A percentile compares a stretch with the other conserved stretches of the same genome.
Conservation (phyloP, 2,329 filamentous ascomycete species). For the Talaromyces sp. region DNA sequence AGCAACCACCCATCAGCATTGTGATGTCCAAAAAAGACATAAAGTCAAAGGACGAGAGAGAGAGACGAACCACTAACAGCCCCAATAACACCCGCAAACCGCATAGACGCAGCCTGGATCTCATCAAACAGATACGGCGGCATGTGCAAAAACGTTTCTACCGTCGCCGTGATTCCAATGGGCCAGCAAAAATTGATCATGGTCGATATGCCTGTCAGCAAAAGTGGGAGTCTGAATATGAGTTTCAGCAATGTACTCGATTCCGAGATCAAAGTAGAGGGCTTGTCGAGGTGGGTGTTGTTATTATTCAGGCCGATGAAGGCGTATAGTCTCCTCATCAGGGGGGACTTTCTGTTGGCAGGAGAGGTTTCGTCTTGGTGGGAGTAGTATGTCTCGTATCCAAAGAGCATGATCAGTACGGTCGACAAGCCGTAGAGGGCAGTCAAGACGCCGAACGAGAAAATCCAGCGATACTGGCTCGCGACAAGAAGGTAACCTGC, state of each 20-base stretch:
- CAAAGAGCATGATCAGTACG: constrained; percentile 31
- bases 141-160: constrained; percentile 33
- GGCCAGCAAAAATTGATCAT: constrained; percentile 39
- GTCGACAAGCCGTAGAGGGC: constrained; percentile 37
- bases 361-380: constrained; percentile 8
- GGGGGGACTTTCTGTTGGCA: constrained; percentile 16
- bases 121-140: constrained; percentile 36
- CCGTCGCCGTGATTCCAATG: constrained; percentile 38
- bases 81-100: constrained; percentile 36
- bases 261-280: constrained; percentile 25
- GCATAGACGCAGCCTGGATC: constrained; percentile 35
- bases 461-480: constrained; percentile 28
- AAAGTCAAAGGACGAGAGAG: neutral
- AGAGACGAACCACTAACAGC: constrained; percentile 27
- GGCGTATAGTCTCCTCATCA: constrained; percentile 18
- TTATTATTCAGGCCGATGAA: constrained; percentile 33
- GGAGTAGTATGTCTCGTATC: constrained; percentile 35
- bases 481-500: constrained; percentile 37
- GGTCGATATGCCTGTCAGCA: constrained; percentile 30
- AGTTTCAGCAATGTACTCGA: constrained; percentile 25
- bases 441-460: constrained; percentile 35
- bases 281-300: constrained; percentile 30
- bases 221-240: constrained; percentile 31
- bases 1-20: neutral
- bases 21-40: neutral